A percentile compares a stretch with the other conserved stretches of the same genome.
Conservation (phyloP, 805 yeast species). For the Alloascoidea africana region DNA sequence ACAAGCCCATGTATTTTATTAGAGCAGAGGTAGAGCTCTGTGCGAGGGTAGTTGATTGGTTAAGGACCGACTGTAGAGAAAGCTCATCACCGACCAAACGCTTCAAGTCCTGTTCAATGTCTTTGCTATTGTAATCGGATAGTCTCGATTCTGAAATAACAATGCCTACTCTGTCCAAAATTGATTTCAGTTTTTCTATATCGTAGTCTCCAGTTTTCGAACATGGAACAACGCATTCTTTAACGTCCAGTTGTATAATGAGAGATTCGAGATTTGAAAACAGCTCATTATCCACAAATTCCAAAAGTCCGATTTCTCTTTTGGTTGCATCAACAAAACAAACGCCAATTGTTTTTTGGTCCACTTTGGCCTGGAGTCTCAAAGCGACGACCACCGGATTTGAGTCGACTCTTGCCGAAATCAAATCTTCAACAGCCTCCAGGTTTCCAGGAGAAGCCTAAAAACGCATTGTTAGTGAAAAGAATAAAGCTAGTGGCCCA, state of each 20-base stretch:
- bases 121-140: slow-evolving; percentile 44
- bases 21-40: slow-evolving; percentile 55
- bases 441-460: slow-evolving; percentile 87
- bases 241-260: slow-evolving; percentile 77
- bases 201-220: slow-evolving; percentile 34
- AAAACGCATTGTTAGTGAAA: background rate
- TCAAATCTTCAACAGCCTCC: slow-evolving; percentile 57
- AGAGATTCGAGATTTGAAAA: slow-evolving; percentile 78
- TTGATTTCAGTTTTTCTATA: slow-evolving; percentile 46
- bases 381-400: slow-evolving; percentile 40
- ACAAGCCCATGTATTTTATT: slow-evolving; percentile 48
- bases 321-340: slow-evolving; percentile 65
- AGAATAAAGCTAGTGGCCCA: too few species aligned
- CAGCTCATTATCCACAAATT: slow-evolving; percentile 77
- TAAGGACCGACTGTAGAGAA: slow-evolving; percentile 10
- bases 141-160: slow-evolving; percentile 47
- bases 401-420: slow-evolving; percentile 25
- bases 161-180: slow-evolving; percentile 66
- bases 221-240: slow-evolving; percentile 59
- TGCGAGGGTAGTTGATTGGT: slow-evolving; percentile 24
- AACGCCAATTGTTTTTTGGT: slow-evolving; percentile 50
- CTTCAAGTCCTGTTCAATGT: slow-evolving; percentile 65
- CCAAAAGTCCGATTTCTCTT: slow-evolving; percentile 52
- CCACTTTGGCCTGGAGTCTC: slow-evolving; percentile 24
- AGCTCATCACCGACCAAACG: slow-evolving; percentile 37